A percentile compares a stretch with the other conserved stretches of the same genome.
phyloP scores from a whole-genome alignment of 2,329 filamentous ascomycete genomes.

The Tolypocladium ovalisporum region DNA sequence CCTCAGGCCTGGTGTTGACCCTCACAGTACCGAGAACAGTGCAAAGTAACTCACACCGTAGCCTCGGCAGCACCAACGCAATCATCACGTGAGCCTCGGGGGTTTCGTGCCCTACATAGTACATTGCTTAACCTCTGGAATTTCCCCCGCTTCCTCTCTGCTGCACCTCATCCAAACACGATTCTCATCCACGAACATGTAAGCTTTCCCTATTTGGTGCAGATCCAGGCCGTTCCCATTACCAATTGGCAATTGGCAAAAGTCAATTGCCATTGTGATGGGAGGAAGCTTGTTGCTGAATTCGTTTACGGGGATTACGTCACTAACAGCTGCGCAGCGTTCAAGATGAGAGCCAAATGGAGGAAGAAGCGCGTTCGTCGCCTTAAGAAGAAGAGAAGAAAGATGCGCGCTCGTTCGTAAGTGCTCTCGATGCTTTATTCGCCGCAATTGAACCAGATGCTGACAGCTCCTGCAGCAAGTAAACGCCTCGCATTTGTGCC shows the following conservation, averaged over 20 bases:
- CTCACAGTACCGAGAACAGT: background rate
- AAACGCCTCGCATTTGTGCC: slow-evolving; percentile 52
- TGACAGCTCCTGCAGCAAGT: slow-evolving; percentile 44
- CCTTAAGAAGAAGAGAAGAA: slow-evolving; percentile 99
- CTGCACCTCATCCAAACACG: slow-evolving; percentile 31
- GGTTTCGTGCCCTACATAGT: slow-evolving; percentile 25
- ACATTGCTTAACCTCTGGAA: slow-evolving; percentile 16
- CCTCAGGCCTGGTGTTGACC: background rate
- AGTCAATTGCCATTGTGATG: background rate
- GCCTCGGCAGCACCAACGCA: too few species aligned
- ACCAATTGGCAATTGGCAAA: background rate
- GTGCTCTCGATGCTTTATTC: slow-evolving; percentile 22
- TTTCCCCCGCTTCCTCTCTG: slow-evolving; percentile 15
- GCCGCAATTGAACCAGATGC: slow-evolving; percentile 9
- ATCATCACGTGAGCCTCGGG: slow-evolving; percentile 20
- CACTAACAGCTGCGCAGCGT: slow-evolving; percentile 16
- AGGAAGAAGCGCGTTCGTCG: slow-evolving; percentile 99
- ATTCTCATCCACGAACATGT: slow-evolving; percentile 36
- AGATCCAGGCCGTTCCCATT: background rate
- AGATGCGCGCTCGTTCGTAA: slow-evolving; percentile 97
- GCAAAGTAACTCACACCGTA: background rate
- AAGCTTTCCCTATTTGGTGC: slow-evolving; percentile 9
- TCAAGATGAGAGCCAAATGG: slow-evolving; percentile 92
- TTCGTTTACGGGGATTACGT: too few species aligned
- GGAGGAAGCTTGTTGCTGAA: background rate